Base-by-base conservation (phyloP, 805 yeast genomes). In the Pichia cabralensis region DNA sequence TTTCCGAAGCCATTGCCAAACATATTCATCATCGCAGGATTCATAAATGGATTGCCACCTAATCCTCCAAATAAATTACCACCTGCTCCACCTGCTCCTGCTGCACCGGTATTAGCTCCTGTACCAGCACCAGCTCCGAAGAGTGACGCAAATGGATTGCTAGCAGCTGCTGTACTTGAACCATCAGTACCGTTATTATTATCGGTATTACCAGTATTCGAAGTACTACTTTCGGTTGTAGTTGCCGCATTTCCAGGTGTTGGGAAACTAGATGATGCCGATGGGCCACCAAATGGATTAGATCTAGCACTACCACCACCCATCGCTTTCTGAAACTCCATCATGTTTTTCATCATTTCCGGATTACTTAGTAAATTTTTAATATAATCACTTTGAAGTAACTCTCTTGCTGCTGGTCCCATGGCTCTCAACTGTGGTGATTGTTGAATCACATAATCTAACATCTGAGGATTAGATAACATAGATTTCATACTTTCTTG, bases 391-490 rank as follows among this genome's bases (percentile, higher is more conserved):
- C 80, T 76, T 56, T 81, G 95, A 48, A 89, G 60, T 77, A 86
- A 68, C 53, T 81, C 75, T 50, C 96, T 72, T 16, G 82, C 88
- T 53, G 80, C 84, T 7, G 95, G 95, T 10, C 94, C 94, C 86
- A 84, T 73, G 5, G 76, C 71, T 41, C 89, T 74, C 50, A 86
- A 65, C 52, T 80, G 86, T 7, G 96, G 96, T 38, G 80, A 79
- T 51, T 80, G 83, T 48, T 75, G 73, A 49, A 86, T 83, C 66
- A 88, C 57, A 53, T 65, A 76, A 47, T 85, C 95, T 32, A 84
- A 54, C 88, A 86, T 80, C 55, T 81, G 88, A 2, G 96, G 96
- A 58, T 88, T 82, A 28, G 78, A 71, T 33, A 86, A 64, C 80
- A 83, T 73, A 32, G 80, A 76, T 52, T 80, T 75, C 83, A 89